These are phyloP conservation scores for Yamadazyma spencermartinsiae DNA, from an alignment of 1,139 yeast species.

Conservation along the genomic window DNA sequence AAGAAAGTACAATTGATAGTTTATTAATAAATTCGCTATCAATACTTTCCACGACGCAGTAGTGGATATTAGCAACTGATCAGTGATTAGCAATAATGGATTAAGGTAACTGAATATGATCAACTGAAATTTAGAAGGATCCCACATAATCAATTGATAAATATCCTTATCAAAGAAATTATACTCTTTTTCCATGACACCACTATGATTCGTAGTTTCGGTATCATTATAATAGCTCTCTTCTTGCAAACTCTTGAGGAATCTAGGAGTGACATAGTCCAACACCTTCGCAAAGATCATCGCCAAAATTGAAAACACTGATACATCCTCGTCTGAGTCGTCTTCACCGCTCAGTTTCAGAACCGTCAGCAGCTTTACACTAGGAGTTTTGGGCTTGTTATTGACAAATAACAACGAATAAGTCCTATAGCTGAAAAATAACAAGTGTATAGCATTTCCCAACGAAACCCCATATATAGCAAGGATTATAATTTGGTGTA, in stretches of 20 bases:
- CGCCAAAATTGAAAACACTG: slow-evolving; percentile 9
- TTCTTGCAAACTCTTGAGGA: slow-evolving; percentile 11
- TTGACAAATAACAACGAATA: slow-evolving; percentile 43
- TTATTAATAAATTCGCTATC: slow-evolving; percentile 34
- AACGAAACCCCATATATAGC: slow-evolving; percentile 19
- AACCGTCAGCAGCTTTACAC: slow-evolving; percentile 4
- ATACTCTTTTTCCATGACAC: slow-evolving; percentile 19
- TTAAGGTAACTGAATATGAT: slow-evolving; percentile 53
- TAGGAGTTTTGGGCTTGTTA: slow-evolving; percentile 16
- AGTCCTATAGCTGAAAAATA: slow-evolving; percentile 31
- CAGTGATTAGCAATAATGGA: slow-evolving; percentile 48
- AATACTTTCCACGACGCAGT: slow-evolving; percentile 41
- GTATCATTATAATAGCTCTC: slow-evolving; percentile 19
- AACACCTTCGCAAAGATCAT: background rate
- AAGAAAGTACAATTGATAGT: slow-evolving; percentile 40
- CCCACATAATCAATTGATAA: slow-evolving; percentile 63
- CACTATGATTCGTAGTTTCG: slow-evolving; percentile 12
- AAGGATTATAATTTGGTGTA: slow-evolving; percentile 3
- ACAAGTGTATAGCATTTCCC: slow-evolving; percentile 28
- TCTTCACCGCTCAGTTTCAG: slow-evolving; percentile 1
- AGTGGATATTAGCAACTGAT: slow-evolving; percentile 32
- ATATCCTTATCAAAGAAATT: slow-evolving; percentile 25
- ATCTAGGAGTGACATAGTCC: slow-evolving; percentile 1
- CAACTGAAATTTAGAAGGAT: slow-evolving; percentile 54
- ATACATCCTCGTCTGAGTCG: slow-evolving; percentile 6